Percentiles rank a stretch among this genome's conserved stretches.
phyloP scores from a whole-genome alignment of 1,284 basidiomycete genomes.

The Papiliotrema fonsecae region DNA sequence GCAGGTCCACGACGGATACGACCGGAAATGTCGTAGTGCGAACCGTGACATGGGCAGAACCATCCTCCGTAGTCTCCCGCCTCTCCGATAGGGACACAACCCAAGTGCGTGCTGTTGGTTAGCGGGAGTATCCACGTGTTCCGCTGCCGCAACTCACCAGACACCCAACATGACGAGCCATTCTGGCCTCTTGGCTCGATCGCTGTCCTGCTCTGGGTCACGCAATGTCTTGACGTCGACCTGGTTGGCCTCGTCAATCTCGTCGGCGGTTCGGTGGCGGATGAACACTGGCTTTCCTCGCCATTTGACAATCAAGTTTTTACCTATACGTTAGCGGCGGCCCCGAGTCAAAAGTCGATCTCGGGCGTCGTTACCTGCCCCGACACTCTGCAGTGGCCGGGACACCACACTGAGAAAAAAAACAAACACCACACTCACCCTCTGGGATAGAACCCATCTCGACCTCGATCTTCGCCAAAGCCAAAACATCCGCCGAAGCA shows the following conservation, averaged over 20 bases:
- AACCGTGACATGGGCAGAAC: conserved; percentile 99
- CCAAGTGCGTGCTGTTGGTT: conserved; percentile 80
- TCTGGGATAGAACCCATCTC: conserved; percentile 87
- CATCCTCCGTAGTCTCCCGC: conserved; percentile 97
- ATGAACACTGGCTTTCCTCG: conserved; percentile 99
- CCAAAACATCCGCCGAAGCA: conserved; percentile 95
- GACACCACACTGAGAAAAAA: too few relatives aligned
- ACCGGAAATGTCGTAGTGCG: conserved; percentile 81
- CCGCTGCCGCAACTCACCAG: conserved; percentile 1
- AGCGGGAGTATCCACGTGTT: conserved; percentile 83
- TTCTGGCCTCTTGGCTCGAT: conserved; percentile 87
- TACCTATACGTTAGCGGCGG: conserved; percentile 24
- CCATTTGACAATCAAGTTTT: conserved; percentile 89
- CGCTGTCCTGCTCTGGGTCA: conserved; percentile 88
- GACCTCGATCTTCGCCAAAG: conserved; percentile 96
- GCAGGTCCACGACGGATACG: conserved; percentile 93
- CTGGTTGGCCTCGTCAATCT: conserved; percentile 89
- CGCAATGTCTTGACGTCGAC: conserved; percentile 81
- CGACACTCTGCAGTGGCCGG: too few relatives aligned
- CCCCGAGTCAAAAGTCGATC: neutral
- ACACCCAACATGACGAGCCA: conserved; percentile 56
- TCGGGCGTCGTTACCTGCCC: too few relatives aligned
- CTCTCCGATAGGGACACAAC: conserved; percentile 95
- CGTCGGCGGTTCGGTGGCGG: conserved; percentile 85
- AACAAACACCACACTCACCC: conserved; percentile 63